Base-by-base conservation (phyloP, 257 asterid species). In the Ophiorrhiza pumila region DNA sequence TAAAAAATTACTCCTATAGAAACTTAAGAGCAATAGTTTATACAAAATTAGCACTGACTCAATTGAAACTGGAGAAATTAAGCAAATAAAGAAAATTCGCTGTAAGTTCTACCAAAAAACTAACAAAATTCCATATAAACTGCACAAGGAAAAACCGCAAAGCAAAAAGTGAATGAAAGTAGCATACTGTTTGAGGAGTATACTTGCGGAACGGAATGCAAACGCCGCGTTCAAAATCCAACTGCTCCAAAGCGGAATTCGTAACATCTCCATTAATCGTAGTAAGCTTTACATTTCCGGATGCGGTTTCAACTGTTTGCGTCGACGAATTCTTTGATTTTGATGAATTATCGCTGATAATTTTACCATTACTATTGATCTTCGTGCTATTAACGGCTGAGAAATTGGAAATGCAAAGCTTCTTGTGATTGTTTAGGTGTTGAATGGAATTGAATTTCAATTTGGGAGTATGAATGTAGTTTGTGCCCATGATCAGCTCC, bases 141-240 rank as follows among this genome's bases (percentile, higher is more conserved):
- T 68, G 41, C 43, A 53, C 39, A 35, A 42, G 31, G 37, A n/a
- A n/a, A 46, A 43, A 35, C 29, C 15, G 62, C 14, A 68, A 59
- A 53, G 46, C 31, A 34, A 42, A 66, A 57, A 45, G 13, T 9
- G 39, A 74, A 77, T 49, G 37, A 59, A 12, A 25, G 45, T 9
- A 47, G 18, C 90, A 52, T 83, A 93, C 98, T 52, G 78, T 75
- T 87, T 86, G 84, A 0, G 98, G 97, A 9, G 89, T 84, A 71
- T 93, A 93, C 86, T 93, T 93, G 65, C 98, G 87, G 58, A 90
- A 93, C 27, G 98, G 98, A 71, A 90, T 66, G 80, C 97, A 91
- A 58, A 93, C 96, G 27, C 97, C 98, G 32, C 95, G 96, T 78
- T 93, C 98, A 63, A 91, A 70, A 76, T 93, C 98, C 63, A 91